Percentiles rank a stretch among this genome's conserved stretches.
Evolutionary conservation across 2,329 filamentous ascomycete genomes (phyloP).

Genomic region (Exutisphaerella laricina): DNA sequence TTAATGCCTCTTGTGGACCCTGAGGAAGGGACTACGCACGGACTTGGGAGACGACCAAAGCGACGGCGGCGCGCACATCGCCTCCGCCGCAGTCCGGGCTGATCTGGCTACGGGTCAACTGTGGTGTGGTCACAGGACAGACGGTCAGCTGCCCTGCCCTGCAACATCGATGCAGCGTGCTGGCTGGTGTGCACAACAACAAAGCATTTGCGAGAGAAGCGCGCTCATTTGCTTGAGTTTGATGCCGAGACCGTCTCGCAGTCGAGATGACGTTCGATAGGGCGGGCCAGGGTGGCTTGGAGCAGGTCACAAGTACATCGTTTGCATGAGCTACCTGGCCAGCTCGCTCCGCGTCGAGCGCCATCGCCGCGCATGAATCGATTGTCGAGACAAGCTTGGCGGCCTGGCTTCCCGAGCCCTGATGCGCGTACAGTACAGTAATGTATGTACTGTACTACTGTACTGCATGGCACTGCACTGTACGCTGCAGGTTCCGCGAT

Average conservation of each 20-base stretch:
- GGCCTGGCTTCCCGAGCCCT: conserved; percentile 15
- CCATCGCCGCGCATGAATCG: conserved; percentile 7
- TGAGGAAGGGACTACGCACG: too few species aligned
- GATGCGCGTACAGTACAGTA: background rate
- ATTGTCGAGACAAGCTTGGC: conserved; percentile 18
- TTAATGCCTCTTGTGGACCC: background rate
- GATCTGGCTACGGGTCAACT: background rate
- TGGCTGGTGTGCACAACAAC: background rate
- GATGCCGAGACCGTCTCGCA: conserved; percentile 4
- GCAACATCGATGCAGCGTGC: background rate
- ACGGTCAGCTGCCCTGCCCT: conserved; percentile 3
- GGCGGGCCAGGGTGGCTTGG: conserved; percentile 10
- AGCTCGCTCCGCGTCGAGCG: conserved; percentile 1
- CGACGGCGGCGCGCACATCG: background rate
- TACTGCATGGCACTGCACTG: too few species aligned
- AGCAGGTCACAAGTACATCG: conserved; percentile 21
- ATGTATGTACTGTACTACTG: too few species aligned
- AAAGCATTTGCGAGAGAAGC: conserved; percentile 2
- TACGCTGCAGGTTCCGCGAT: conserved; percentile 17
- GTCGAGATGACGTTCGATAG: conserved; percentile 14
- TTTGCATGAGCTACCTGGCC: conserved; percentile 15
- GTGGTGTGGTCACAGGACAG: background rate
- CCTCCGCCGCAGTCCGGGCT: background rate
- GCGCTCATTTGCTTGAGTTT: conserved; percentile 16
- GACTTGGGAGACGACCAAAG: background rate